These are phyloP conservation scores for Coniochaeta pulveracea DNA, from an alignment of 2,329 filamentous ascomycete genomes.

Conservation along the genomic window DNA sequence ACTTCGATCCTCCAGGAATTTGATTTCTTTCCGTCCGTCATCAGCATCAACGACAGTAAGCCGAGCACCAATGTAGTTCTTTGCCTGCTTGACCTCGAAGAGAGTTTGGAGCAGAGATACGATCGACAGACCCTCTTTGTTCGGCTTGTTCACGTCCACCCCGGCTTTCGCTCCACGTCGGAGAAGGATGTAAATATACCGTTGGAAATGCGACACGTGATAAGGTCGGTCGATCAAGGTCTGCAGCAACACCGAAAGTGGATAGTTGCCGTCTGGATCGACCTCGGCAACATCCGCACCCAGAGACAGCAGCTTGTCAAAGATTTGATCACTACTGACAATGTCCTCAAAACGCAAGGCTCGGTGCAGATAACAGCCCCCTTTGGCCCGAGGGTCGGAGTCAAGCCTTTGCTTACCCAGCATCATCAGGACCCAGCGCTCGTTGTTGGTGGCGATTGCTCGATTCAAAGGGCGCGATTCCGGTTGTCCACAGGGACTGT, in stretches of 20 bases:
- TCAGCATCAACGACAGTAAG: too few relatives aligned
- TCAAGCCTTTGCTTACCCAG: background rate
- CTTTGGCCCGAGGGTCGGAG: background rate
- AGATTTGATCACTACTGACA: background rate
- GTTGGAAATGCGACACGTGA: background rate
- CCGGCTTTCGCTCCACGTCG: too few relatives aligned
- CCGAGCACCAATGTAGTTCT: too few relatives aligned
- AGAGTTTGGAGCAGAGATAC: background rate
- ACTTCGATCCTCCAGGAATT: too few relatives aligned
- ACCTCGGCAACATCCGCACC: background rate
- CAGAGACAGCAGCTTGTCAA: background rate
- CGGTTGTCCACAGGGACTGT: background rate
- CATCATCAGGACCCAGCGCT: background rate
- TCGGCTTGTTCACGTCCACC: background rate
- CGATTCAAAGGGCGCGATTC: background rate
- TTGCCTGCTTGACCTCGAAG: too few relatives aligned
- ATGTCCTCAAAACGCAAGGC: background rate
- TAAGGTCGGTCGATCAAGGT: background rate
- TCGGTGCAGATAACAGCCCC: slow-evolving; percentile 2
- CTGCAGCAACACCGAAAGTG: background rate
- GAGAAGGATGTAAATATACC: background rate
- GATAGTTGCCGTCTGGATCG: slow-evolving; percentile 1
- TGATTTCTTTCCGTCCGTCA: too few relatives aligned
- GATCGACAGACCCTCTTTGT: slow-evolving; percentile 1
- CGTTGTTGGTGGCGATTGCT: background rate